phyloP scores from a whole-genome alignment of 495 filamentous ascomycete species.

The Tuber microsphaerosporum region DNA sequence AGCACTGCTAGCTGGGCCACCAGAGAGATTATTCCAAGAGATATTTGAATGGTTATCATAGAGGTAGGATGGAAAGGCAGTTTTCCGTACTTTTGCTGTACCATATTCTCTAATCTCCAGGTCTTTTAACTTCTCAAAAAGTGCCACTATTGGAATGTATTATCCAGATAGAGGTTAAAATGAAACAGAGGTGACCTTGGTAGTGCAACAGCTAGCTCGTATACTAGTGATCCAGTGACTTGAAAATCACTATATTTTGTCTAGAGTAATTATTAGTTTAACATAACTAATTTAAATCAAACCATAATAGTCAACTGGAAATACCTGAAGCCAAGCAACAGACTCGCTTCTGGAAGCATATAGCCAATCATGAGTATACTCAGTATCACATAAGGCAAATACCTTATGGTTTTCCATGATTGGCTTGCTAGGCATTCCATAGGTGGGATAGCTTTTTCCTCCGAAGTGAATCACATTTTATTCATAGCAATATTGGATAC shows the following conservation, averaged over 20 bases:
- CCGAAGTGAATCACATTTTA: neutral
- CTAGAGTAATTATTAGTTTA: no score
- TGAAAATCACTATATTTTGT: no score
- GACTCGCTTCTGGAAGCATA: no score
- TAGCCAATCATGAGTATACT: no score
- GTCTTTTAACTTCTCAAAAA: slow-evolving; percentile 2
- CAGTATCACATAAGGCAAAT: neutral
- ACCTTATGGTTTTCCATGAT: neutral
- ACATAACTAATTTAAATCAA: no score
- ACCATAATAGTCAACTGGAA: no score
- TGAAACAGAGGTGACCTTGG: neutral
- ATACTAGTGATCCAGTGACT: slow-evolving; percentile 7
- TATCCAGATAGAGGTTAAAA: slow-evolving; percentile 11
- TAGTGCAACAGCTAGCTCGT: slow-evolving; percentile 10
- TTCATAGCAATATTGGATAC: neutral
- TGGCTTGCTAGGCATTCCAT: neutral
- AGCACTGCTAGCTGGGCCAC: slow-evolving; percentile 1
- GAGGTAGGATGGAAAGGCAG: slow-evolving; percentile 4
- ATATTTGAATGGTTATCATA: slow-evolving; percentile 8
- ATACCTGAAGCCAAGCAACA: no score
- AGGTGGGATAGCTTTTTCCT: neutral
- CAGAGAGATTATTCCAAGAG: slow-evolving; percentile 9
- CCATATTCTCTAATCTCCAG: slow-evolving; percentile 9
- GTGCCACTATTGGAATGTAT: slow-evolving; percentile 12
- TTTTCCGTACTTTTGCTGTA: slow-evolving; percentile 2